These are phyloP conservation scores for Kwoniella pini DNA, from an alignment of 768 basidiomycete species.

Conservation along the genomic window DNA sequence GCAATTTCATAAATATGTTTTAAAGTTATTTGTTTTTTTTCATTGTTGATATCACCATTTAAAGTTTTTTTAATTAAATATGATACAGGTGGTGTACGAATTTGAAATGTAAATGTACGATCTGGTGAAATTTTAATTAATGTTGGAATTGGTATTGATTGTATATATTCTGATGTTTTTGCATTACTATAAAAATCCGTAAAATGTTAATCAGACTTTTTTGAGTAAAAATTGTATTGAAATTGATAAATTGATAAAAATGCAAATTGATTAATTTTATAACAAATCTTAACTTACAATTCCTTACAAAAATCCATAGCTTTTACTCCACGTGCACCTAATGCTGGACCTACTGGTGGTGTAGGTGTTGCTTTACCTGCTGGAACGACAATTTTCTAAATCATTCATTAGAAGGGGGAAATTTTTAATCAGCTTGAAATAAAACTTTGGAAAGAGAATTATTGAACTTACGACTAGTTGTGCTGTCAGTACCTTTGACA, in stretches of 20 bases:
- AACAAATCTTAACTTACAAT: slow-evolving; percentile 58
- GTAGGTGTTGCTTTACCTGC: slow-evolving; percentile 95
- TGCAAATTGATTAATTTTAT: neutral
- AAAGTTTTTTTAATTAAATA: slow-evolving; percentile 90
- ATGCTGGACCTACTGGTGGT: slow-evolving; percentile 93
- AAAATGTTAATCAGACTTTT: too few species aligned
- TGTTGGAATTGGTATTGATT: slow-evolving; percentile 87
- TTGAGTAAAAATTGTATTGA: too few species aligned
- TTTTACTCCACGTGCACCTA: slow-evolving; percentile 97
- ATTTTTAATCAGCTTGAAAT: too few species aligned
- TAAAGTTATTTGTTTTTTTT: slow-evolving; percentile 68
- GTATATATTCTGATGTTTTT: slow-evolving; percentile 81
- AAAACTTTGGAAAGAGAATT: neutral
- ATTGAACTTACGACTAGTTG: slow-evolving; percentile 17
- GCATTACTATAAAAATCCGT: slow-evolving; percentile 70
- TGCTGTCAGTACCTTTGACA: slow-evolving; percentile 11
- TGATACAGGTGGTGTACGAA: slow-evolving; percentile 77
- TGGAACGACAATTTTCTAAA: slow-evolving; percentile 67
- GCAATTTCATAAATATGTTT: slow-evolving; percentile 99
- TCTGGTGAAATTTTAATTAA: slow-evolving; percentile 90
- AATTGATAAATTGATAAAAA: too few species aligned
- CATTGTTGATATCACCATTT: slow-evolving; percentile 86
- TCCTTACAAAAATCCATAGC: slow-evolving; percentile 99
- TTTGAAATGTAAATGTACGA: slow-evolving; percentile 88
- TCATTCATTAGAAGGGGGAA: too few species aligned